Conservation (phyloP, 192 early-diverging fungal species). For the Thamnidium elegans region DNA sequence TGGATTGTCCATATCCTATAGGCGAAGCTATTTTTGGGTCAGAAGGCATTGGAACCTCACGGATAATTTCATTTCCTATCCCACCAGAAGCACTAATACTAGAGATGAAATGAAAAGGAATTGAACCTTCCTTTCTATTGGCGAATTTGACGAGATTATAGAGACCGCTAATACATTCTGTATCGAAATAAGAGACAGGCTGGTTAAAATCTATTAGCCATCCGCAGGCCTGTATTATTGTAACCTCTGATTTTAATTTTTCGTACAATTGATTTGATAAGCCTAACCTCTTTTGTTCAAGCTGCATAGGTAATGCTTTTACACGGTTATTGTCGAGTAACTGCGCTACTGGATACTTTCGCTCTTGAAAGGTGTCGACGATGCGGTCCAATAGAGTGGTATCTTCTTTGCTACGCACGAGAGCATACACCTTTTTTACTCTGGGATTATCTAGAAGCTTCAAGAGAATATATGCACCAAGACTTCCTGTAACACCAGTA, state of each 20-base stretch:
- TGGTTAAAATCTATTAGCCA: conserved; percentile 41
- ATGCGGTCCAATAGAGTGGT: conserved; percentile 5
- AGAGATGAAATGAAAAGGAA: conserved; percentile 29
- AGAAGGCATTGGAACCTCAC: conserved; percentile 16
- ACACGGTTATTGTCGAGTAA: conserved; percentile 2
- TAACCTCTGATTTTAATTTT: conserved; percentile 27
- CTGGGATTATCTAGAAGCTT: conserved; percentile 19
- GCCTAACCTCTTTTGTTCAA: conserved; percentile 23
- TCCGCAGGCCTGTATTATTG: conserved; percentile 26
- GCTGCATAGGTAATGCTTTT: conserved; percentile 10
- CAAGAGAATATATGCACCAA: conserved; percentile 26
- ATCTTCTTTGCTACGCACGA: conserved; percentile 27
- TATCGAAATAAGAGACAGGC: conserved; percentile 27
- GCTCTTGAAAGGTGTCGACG: conserved; percentile 14
- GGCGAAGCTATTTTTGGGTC: conserved; percentile 19
- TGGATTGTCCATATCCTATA: conserved; percentile 36
- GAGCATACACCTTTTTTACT: conserved; percentile 30
- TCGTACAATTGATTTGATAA: conserved; percentile 18
- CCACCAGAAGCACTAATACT: conserved; percentile 27
- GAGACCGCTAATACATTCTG: conserved; percentile 25
- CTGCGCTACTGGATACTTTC: conserved; percentile 10
- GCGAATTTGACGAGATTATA: conserved; percentile 28
- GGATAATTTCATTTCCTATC: not conserved
- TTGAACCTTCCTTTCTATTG: conserved; percentile 4
- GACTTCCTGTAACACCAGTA: conserved; percentile 36